Base-by-base conservation (phyloP, 768 basidiomycete species). In the Psilocybe cyanescens region DNA sequence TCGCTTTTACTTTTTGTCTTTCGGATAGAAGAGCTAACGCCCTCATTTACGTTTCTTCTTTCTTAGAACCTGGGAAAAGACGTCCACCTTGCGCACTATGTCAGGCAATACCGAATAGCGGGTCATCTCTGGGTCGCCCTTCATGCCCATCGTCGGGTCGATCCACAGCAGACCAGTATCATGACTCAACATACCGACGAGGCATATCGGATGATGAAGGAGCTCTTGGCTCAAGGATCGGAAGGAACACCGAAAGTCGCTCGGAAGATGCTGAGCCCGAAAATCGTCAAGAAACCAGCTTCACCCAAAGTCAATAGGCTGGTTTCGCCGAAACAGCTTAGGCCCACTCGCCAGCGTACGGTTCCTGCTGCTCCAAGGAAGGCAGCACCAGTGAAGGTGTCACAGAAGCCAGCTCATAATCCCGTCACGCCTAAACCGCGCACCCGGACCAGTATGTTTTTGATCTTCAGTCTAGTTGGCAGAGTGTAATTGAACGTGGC, bases 71-170 rank as follows among this genome's bases (percentile, higher is more conserved):
- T 79, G 6, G 76, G 72, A 0, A 67, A 72, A 37, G 83, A 84
- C 61, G 52, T 49, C 1, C 67, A 59, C 0, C 69, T 83, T 17
- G 68, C 70, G 3, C 61, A 61, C 11, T 81, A 76, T 54, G 66
- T 69, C 29, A 57, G 65, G 6, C 86, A 90, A 67, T 86, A 88
- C 66, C 79, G 76, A 30, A 80, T 84, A 1, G 73, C 80, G 1
- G 77, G 81, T 0, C 85, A 90, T 67, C 78, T 95, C 28, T 91
- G 89, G 87, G 75, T 86, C 48, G 86, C 88, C 0, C 75, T 95
- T 17, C 87, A 91, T 67, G 81, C 85, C 17, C 92, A 95, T 72
- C 83, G 85, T 12, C 77, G 75, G 4, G 75, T 71, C 8, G 78
- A 83, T 57, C 61, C 73, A 0, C 73, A 82, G 24, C 81, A 85